Conservation (phyloP, 768 basidiomycete genomes). For the Boletus eberwhitei region DNA sequence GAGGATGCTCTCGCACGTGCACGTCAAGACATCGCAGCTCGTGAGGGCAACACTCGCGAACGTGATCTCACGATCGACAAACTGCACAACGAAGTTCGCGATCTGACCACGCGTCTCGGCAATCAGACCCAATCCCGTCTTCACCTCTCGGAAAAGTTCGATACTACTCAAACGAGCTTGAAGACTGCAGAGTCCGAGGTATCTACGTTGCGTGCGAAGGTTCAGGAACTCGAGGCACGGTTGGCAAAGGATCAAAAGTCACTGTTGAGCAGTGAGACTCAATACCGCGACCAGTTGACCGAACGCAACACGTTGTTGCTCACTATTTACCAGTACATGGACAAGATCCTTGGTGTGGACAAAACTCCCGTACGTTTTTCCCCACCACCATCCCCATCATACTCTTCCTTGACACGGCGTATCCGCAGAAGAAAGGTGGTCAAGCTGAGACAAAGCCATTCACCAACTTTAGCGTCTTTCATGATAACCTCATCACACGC, state of each 20-base stretch:
- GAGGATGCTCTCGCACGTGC: constrained; percentile 77
- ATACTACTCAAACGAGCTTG: constrained; percentile 56
- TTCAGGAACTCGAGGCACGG: constrained; percentile 74
- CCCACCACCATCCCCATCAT: not conserved
- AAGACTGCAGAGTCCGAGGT: constrained; percentile 71
- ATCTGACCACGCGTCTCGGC: constrained; percentile 74
- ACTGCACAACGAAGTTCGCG: constrained; percentile 75
- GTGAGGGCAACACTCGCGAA: constrained; percentile 63
- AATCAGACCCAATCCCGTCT: constrained; percentile 84
- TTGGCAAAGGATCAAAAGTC: constrained; percentile 79
- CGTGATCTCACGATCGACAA: constrained; percentile 72
- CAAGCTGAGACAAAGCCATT: constrained; percentile 87
- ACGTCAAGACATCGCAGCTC: constrained; percentile 63
- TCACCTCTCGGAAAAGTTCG: constrained; percentile 88
- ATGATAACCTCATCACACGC: constrained; percentile 87
- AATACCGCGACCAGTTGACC: constrained; percentile 88
- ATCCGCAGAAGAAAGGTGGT: constrained; percentile 62
- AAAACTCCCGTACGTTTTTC: constrained; percentile 68
- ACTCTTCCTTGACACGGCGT: not conserved
- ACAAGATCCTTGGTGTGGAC: constrained; percentile 88
- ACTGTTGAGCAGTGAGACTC: constrained; percentile 65
- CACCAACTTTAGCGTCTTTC: constrained; percentile 91
- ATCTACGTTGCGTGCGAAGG: constrained; percentile 51
- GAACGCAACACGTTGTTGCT: constrained; percentile 89
- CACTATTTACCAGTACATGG: constrained; percentile 93